Evolutionary conservation across 2,329 filamentous ascomycete species (phyloP).

Genomic region (Tolypocladium guangdongense): DNA sequence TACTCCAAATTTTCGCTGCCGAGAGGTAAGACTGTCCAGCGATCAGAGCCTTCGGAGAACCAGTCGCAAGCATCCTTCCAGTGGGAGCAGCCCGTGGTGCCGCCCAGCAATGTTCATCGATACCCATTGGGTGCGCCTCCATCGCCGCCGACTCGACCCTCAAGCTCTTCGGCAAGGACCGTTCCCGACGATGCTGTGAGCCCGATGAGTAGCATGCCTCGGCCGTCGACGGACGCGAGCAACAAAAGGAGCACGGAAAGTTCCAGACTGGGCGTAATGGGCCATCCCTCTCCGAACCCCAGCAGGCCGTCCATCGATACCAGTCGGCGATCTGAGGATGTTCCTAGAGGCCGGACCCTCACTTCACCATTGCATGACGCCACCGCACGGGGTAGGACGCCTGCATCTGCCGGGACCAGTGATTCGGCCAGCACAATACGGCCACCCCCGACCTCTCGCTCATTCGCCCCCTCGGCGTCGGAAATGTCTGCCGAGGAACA

Average conservation of each 20-base stretch:
- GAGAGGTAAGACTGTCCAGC: constrained; percentile 67
- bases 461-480: constrained; percentile 43
- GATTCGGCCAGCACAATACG: constrained; percentile 44
- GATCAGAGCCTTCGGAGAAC: constrained; percentile 49
- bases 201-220: constrained; percentile 20
- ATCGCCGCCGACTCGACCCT: constrained; percentile 49
- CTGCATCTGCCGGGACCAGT: constrained; percentile 37
- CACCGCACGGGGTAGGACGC: constrained; percentile 28
- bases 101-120: constrained; percentile 31
- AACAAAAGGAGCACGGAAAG: constrained; percentile 42
- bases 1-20: constrained; percentile 80
- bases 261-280: constrained; percentile 21
- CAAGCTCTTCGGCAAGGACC: constrained; percentile 38
- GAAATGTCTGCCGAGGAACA: constrained; percentile 81
- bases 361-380: constrained; percentile 27
- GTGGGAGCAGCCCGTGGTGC: constrained; percentile 47
- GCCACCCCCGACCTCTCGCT: constrained; percentile 28
- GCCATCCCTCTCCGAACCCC: constrained; percentile 32
- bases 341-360: constrained; percentile 32
- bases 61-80: constrained; percentile 43
- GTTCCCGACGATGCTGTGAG: constrained; percentile 25
- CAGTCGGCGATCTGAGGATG: constrained; percentile 36
- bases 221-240: constrained; percentile 38
- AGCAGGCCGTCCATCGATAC: constrained; percentile 34
- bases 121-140: constrained; percentile 39